Base-by-base conservation (phyloP, 306 rosid species). In the Citrullus amarus region DNA sequence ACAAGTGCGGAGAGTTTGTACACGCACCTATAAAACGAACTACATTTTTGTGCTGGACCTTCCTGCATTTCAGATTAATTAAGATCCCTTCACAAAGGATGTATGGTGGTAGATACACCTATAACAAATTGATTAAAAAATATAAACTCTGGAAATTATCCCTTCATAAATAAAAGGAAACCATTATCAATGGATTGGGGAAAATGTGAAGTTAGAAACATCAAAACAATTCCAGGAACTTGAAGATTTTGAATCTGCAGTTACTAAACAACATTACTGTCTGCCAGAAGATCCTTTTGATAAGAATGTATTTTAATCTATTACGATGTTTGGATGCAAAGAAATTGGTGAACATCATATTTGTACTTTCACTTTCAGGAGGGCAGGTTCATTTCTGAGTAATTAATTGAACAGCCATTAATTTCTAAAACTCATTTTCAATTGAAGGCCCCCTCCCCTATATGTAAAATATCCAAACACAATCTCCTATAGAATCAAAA, bases 21-120 rank as follows among this genome's bases (percentile, higher is more conserved):
- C 97, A 90, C 16, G 99, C 98, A 54, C 99, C 98, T 55, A 96
- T 91, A 83, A 96, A 96, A 69, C 93, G 88, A 80, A 96, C 99
- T 77, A 96, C 96, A 88, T 96, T 96, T 85, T 83, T 87, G 81
- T 96, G 98, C 72, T 81, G 93, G 79, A 96, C 99, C 91, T 90
- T 91, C 85, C 99, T 96, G 89, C 88, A 86, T 85, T 53, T 74
- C 48, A 74, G 62, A 74, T 74, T 53, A 53, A 74, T 74, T 54
- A 53, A 74, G 59, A 32, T 74, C 63, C 78, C 63, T 74, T 74
- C 78, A 32, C 62, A 73, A 73, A 73, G 78, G 48, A 73, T 73
- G 78, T 73, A 73, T 73, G 61, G 62, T 39, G 44, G 78, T 73
- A 50, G 61, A 73, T 53, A 51, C 43, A 51, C 77, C 59, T 51